phyloP scores from a whole-genome alignment of 2,329 filamentous ascomycete species.

The Paraphoma chrysanthemicola region DNA sequence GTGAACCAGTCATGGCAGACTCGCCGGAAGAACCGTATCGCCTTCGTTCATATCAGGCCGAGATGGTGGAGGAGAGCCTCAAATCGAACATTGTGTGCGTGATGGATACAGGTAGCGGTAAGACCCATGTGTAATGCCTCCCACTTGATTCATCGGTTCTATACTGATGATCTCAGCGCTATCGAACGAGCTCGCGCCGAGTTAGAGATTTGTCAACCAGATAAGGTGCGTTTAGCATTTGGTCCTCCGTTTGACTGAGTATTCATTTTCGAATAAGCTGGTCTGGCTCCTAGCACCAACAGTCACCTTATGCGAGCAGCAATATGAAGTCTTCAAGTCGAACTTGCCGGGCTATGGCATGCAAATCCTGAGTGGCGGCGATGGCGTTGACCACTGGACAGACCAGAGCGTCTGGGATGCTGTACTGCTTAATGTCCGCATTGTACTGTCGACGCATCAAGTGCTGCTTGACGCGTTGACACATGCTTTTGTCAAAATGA shows the following conservation, averaged over 20 bases:
- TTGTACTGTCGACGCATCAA: slow-evolving; percentile 81
- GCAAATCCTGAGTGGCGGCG: slow-evolving; percentile 70
- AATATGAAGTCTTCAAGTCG: slow-evolving; percentile 44
- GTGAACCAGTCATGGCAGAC: background rate
- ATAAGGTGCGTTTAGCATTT: slow-evolving; percentile 39
- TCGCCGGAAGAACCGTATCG: slow-evolving; percentile 24
- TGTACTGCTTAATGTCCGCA: slow-evolving; percentile 67
- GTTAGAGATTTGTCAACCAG: slow-evolving; percentile 46
- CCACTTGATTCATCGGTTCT: background rate
- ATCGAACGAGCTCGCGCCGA: slow-evolving; percentile 53
- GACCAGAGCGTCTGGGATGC: slow-evolving; percentile 71
- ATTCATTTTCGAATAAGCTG: slow-evolving; percentile 30
- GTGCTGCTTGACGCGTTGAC: slow-evolving; percentile 75
- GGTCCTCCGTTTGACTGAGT: background rate
- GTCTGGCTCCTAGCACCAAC: slow-evolving; percentile 58
- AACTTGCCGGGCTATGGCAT: slow-evolving; percentile 60
- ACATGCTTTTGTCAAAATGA: slow-evolving; percentile 75
- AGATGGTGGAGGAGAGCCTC: slow-evolving; percentile 57
- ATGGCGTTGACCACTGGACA: slow-evolving; percentile 77
- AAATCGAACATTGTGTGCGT: slow-evolving; percentile 51
- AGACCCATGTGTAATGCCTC: slow-evolving; percentile 51
- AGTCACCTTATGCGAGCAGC: slow-evolving; percentile 55
- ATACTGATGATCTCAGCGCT: slow-evolving; percentile 40
- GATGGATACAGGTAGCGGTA: slow-evolving; percentile 59
- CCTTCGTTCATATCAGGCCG: slow-evolving; percentile 56